phyloP scores from a whole-genome alignment of 345 rosid species.

The Heritiera fomes region DNA sequence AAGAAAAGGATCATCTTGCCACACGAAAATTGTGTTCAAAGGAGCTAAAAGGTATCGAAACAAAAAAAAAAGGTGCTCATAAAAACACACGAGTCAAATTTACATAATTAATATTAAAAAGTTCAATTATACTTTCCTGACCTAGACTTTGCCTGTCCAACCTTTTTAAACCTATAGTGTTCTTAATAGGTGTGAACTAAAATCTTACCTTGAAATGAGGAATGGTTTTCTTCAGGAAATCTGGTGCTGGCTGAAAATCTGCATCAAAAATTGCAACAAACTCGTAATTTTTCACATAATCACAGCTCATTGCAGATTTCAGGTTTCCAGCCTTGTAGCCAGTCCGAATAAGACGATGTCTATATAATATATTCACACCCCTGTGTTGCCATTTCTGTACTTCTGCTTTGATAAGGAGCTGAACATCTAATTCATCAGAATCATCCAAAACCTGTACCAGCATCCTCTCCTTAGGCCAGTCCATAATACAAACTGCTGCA shows the following conservation, averaged over 20 bases:
- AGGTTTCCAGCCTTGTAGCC: conserved; percentile 96
- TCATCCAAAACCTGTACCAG: conserved; percentile 85
- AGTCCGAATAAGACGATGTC: conserved; percentile 84
- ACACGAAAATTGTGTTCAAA: background rate
- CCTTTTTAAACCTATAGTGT: background rate
- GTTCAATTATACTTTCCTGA: background rate
- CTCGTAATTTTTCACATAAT: conserved; percentile 78
- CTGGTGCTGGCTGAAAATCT: conserved; percentile 87
- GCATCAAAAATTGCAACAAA: conserved; percentile 89
- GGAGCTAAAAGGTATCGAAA: background rate
- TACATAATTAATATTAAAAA: background rate
- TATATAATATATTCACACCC: conserved; percentile 69
- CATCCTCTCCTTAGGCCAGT: conserved; percentile 95
- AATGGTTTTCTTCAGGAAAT: conserved; percentile 82
- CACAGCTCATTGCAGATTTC: conserved; percentile 90
- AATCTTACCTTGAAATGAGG: conserved; percentile 72
- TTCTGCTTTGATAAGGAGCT: conserved; percentile 76
- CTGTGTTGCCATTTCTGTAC: conserved; percentile 92
- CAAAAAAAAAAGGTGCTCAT: background rate
- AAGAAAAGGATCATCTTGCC: background rate
- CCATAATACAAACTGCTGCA: conserved; percentile 71
- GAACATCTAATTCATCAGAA: conserved; percentile 76
- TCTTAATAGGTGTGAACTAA: background rate
- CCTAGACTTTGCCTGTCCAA: background rate
- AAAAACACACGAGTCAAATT: background rate